Base-by-base conservation (phyloP, 2,329 filamentous ascomycete species). In the Phyllosticta paracitricarpa region DNA sequence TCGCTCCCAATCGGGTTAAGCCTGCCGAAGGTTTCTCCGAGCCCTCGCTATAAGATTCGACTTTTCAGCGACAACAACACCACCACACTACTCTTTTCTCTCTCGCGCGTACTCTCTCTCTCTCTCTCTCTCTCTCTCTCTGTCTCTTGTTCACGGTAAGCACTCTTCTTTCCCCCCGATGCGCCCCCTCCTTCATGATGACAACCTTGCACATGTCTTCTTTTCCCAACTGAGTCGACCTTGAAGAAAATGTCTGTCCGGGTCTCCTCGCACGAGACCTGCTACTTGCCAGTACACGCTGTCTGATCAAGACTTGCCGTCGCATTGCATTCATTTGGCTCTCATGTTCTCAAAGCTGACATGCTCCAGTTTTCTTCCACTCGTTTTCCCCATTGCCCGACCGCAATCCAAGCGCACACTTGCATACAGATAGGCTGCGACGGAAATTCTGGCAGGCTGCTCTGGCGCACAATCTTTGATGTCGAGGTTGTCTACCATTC, bases 281-380 rank as follows among this genome's bases (percentile, higher is more conserved):
- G 87, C 86, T 89, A 89, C 87, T 89, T 87, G 87, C 87, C 87
- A 90, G 87, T 89, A 89, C 85, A 81, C 73, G 77, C 81, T 84
- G 84, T 88, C 86, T 89, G 86, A 89, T 74, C 67, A 19, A n/a
- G 35, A 57, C 57, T 61, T 51, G 25, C 59, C 53, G 52, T 51
- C 35, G 22, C 28, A 26, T 33, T 22, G 51, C 61, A 55, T 61
- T 28, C 55, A 30, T 35, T 12, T 28, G 17, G 10, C 48, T 26
- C 19, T 28, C 26, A 28, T 10, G 54, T 17, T 7, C 61, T 51
- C 52, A 25, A 14, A n/a, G 5, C 35, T 22, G 35, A 62, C 54
- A 52, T 54, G 28, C 28, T 57, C 28, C 56, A 61, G 58, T 35
- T 52, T 30, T 6, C 4, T 22, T 22, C 19, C 19, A 22, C n/a